Percentiles rank a stretch among this genome's conserved stretches.
phyloP scores from a whole-genome alignment of 805 yeast genomes.

The Suhomyces pyralidae region DNA sequence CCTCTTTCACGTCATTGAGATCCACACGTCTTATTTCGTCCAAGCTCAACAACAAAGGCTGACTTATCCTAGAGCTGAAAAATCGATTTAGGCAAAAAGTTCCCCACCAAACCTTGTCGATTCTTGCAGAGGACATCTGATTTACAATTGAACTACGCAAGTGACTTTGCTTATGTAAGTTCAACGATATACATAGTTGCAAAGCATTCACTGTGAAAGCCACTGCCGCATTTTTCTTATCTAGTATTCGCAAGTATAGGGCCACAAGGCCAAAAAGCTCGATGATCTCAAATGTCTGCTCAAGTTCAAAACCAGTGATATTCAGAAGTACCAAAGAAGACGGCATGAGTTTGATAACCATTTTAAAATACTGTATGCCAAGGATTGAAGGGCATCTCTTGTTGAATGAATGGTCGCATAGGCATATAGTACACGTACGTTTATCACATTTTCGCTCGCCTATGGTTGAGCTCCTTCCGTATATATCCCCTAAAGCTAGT shows the following conservation, averaged over 20 bases:
- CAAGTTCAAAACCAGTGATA: conserved; percentile 10
- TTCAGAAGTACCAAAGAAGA: conserved; percentile 14
- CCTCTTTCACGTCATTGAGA: neutral
- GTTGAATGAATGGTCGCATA: neutral
- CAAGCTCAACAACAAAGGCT: conserved; percentile 19
- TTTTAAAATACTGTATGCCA: conserved; percentile 19
- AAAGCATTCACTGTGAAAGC: conserved; percentile 22
- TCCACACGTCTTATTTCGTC: conserved; percentile 15
- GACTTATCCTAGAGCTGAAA: conserved; percentile 22
- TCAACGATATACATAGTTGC: conserved; percentile 25
- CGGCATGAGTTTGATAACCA: conserved; percentile 19
- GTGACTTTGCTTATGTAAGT: conserved; percentile 18
- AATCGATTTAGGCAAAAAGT: conserved; percentile 26
- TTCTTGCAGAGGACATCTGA: conserved; percentile 2
- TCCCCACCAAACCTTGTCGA: conserved; percentile 22
- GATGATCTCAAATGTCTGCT: conserved; percentile 18
- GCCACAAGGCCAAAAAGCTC: conserved; percentile 24
- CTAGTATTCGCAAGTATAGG: conserved; percentile 21
- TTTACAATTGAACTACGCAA: conserved; percentile 8
- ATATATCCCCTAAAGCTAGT: conserved; percentile 22
- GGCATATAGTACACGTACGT: neutral
- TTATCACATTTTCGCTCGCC: neutral
- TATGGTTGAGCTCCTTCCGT: conserved; percentile 11
- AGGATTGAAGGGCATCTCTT: conserved; percentile 12
- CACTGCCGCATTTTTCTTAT: conserved; percentile 26